Evolutionary conservation across 176 grass and related monocot genomes (phyloP), one percentile per base, ranked within the genome.

Genomic region (Canna indica): DNA sequence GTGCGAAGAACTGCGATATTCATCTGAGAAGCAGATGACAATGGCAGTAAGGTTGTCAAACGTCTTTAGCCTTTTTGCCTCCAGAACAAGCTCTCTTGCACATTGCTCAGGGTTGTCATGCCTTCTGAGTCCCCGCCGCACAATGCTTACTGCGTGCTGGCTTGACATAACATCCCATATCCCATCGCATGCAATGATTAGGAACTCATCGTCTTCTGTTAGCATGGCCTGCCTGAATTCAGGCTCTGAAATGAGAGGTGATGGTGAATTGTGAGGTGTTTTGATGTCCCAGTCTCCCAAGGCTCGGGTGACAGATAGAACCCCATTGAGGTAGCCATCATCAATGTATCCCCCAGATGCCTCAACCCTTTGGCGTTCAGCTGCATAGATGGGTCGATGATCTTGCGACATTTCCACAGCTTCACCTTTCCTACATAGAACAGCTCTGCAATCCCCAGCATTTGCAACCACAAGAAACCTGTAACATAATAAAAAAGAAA

Each of bases 31-130:
- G 28, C 69, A 71, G 17, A 71, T 44, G 14, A 71, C 69, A 16
- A 71, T 71, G 10, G 27, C 69, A 6, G 69, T 71, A 41, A 71
- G 69, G 47, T 71, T 71, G 47, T 71, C 69, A 18, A 71, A 71
- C 2, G 69, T 71, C 16, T 34, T 36, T 6, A 71, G 69, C 69
- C 69, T 48, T 29, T 35, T 28, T 1, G 69, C 69, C 47, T 71
- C 69, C 69, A 16, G 6, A 0, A 71, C 46, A 2, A 71, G 69
- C 47, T 71, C 69, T 46, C 46, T 54, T 1, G 69, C 69, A 12
- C 69, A 71, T 13, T 50, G 45, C 45, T 71, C 69, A 10, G 69
- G 69, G 25, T 71, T 46, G 46, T 54, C 69, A 13, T 71, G 69
- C 46, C 69, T 26, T 41, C 69, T 3, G 18, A 71, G 47, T 22